Evolutionary conservation across 495 filamentous ascomycete genomes (phyloP), one percentile per base, ranked within the genome.

Genomic region (Sporormia fimetaria): DNA sequence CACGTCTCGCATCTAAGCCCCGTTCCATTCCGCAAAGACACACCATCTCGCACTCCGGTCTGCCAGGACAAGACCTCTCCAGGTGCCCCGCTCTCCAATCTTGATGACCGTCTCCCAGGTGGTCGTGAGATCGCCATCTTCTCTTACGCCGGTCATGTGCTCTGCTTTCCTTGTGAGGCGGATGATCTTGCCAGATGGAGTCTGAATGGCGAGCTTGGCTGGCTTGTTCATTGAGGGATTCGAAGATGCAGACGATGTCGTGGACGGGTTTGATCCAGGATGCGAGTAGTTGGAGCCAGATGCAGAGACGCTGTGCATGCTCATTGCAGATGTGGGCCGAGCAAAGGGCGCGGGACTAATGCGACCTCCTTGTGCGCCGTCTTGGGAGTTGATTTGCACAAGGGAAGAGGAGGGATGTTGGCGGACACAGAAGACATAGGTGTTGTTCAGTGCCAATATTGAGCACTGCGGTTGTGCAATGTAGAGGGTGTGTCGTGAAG

Each of bases 21-120:
- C 76, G 45, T 83, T 75, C 90, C 90, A 99, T 66, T 99, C 90
- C 20, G 81, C 88, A 67, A 94, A 99, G 16, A 99, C 90, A 63
- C 92, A 96, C 90, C 90, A 99, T 46, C 90, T 69, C 6, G 88
- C 92, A 45, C 83, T 95, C 38, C 90, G 73, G 67, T 99, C 90
- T 9, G 90, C 90, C 14, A 99, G 69, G 46, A 99, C 90, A 37
- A 99, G 62, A 0, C 85, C 92, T 44, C 90, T 75, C 90, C 90
- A 98, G 18, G 79, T 71, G 0, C 90, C 90, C 20, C 78, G 69
- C 57, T 98, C 90, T 0, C 83, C 84, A 60, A 88, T 86, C 67
- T 98, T 98, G 60, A 86, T 94, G 30, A 96, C 90, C 5, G 88
- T 98, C 64, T 98, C 90, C 92, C 92, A 98, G 0, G 80, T 73